Base-by-base conservation (phyloP, 2,329 filamentous ascomycete genomes). In the Trichoderma lentiforme region DNA sequence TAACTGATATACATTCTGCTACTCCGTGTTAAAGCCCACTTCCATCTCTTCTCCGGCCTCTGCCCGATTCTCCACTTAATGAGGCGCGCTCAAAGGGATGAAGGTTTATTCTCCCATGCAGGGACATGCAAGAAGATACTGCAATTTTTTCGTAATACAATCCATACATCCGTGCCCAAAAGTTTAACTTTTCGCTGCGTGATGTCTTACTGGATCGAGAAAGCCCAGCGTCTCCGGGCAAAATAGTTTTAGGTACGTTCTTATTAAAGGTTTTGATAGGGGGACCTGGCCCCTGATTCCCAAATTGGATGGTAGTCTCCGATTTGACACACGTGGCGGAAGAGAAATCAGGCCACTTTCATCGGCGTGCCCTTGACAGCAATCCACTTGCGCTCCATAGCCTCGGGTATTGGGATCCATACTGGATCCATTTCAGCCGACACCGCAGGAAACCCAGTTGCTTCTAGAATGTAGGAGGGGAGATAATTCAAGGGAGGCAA, bases 301-400 rank as follows among this genome's bases (percentile, higher is more conserved):
- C 34, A 60, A 60, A 68, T 43, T 24, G 65, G 65, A 26, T 57
- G 18, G 61, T 64, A 18, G 65, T 28, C 56, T 24, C 65, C 65
- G 36, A 68, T 60, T 60, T 58, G 53, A 60, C 65, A 68, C 26
- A n/a, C 30, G 65, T 47, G 34, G 36, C 34, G 53, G 26, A 36
- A 57, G 32, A 47, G 53, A 60, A 68, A 68, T 68, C 65, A 68
- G 65, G 34, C 65, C 65, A 68, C 65, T 68, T 68, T 57, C 21
- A 43, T 57, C 32, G 51, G 47, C 64, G n/a, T 30, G 30, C 24
- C 32, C 51, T 36, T 39, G 28, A 57, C 26, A 5, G 53, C 34
- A 36, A 47, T 32, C 65, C 65, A 68, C 65, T 30, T 32, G 2
- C 8, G 32, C 24, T 68, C 53, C 65, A 58, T 11, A 43, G 18